phyloP scores from a whole-genome alignment of 2,329 filamentous ascomycete species.

The Clarireedia sp. region DNA sequence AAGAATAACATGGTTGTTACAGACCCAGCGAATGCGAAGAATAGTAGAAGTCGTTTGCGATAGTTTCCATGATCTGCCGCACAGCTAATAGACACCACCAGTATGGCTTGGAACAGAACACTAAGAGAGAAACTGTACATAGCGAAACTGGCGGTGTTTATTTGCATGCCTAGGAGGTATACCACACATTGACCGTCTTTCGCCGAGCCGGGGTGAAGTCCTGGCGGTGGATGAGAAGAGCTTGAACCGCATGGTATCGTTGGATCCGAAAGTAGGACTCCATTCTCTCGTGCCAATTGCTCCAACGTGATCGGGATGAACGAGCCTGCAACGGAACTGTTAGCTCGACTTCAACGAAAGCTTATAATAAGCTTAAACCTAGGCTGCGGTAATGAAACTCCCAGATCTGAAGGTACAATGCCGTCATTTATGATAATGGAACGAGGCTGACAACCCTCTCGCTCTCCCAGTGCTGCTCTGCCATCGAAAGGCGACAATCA shows the following conservation, averaged over 20 bases:
- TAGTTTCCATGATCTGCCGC: slow-evolving; percentile 91
- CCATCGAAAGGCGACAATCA: not conserved
- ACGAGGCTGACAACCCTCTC: not conserved
- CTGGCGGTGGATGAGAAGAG: slow-evolving; percentile 18
- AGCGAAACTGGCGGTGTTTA: slow-evolving; percentile 94
- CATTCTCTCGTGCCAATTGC: slow-evolving; percentile 85
- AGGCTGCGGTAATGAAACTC: slow-evolving; percentile 2
- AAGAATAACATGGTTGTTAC: slow-evolving; percentile 84
- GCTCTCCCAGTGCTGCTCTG: not conserved
- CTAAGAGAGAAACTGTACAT: slow-evolving; percentile 98
- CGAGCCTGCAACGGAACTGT: slow-evolving; percentile 49
- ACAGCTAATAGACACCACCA: slow-evolving; percentile 94
- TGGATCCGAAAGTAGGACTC: slow-evolving; percentile 73
- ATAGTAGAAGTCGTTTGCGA: slow-evolving; percentile 77
- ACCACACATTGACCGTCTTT: slow-evolving; percentile 68
- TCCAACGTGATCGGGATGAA: slow-evolving; percentile 96
- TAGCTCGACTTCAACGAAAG: slow-evolving; percentile 5
- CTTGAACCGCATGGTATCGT: slow-evolving; percentile 58
- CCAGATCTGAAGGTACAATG: slow-evolving; percentile 1
- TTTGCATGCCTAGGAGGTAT: slow-evolving; percentile 69
- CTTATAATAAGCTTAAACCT: not conserved
- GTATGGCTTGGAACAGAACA: slow-evolving; percentile 77
- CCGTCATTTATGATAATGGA: not conserved
- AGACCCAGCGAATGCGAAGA: slow-evolving; percentile 78
- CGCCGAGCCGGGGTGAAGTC: slow-evolving; percentile 13